Percentiles rank a stretch among this genome's conserved stretches.
These are phyloP conservation scores for Taphrina populina DNA, from an alignment of 1,139 yeast genomes.

Conservation along the genomic window DNA sequence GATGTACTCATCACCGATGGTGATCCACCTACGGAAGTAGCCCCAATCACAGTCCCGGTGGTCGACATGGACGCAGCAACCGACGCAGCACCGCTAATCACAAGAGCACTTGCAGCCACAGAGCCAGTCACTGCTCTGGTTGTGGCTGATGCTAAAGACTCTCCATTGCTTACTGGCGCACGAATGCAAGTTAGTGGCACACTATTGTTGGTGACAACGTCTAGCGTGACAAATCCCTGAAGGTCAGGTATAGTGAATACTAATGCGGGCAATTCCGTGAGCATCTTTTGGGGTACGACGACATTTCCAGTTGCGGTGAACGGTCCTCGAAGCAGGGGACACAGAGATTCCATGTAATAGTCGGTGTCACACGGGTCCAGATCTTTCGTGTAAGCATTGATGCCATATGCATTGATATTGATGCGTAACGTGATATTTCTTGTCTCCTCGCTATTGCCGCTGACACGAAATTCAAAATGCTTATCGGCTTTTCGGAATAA, in stretches of 20 bases:
- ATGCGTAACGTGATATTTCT: constrained; percentile 37
- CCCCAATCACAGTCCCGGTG: constrained; percentile 35
- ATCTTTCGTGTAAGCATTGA: constrained; percentile 40
- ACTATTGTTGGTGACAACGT: constrained; percentile 40
- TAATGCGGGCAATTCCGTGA: constrained; percentile 41
- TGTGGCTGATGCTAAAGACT: constrained; percentile 40
- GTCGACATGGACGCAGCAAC: constrained; percentile 32
- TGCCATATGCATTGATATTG: constrained; percentile 43
- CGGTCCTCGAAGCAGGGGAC: constrained; percentile 43
- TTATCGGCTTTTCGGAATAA: constrained; percentile 32
- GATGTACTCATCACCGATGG: constrained; percentile 33
- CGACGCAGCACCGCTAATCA: constrained; percentile 39
- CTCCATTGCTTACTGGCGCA: constrained; percentile 44
- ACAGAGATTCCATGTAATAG: constrained; percentile 41
- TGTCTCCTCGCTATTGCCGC: constrained; percentile 35
- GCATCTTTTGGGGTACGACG: constrained; percentile 42
- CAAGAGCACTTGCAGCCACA: constrained; percentile 43
- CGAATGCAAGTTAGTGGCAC: constrained; percentile 43
- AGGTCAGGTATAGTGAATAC: constrained; percentile 45
- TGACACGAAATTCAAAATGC: constrained; percentile 35
- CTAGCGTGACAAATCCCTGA: constrained; percentile 43
- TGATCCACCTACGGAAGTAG: constrained; percentile 33
- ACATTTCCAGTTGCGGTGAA: constrained; percentile 41
- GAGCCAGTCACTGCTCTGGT: constrained; percentile 43
- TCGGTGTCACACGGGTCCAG: constrained; percentile 42